Evolutionary conservation across 371 early-diverging fungal genomes (phyloP), one percentile per base, ranked within the genome.

Genomic region (Ordospora colligata): DNA sequence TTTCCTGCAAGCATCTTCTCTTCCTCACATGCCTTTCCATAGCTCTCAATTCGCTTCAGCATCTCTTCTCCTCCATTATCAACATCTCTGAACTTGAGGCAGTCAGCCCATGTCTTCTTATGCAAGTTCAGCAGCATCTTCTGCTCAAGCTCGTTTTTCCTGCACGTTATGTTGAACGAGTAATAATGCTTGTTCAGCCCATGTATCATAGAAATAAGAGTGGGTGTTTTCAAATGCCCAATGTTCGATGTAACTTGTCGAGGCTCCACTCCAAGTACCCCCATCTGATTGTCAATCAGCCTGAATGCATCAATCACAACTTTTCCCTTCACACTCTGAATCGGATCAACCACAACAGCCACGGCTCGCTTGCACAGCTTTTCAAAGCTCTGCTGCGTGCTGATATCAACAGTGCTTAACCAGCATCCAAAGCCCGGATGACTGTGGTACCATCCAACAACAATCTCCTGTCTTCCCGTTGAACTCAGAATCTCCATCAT

Each of bases 401-500:
- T 94, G 50, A 97, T 92, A 86, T 99, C 98, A 14, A 96, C 96
- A 77, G 91, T 94, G 12, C 95, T 95, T 27, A 99, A 88, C 99
- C 98, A 99, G 87, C 98, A 97, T 21, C 99, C 99, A 82, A 97
- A 99, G 66, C 98, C 99, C 27, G 99, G 99, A 86, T 99, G 99
- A 67, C 95, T 95, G 87, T 99, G 99, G 84, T 99, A 99, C 99
- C 99, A 99, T 17, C 99, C 99, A 19, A 99, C 97, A n/a, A 97
- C 98, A 87, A 92, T 92, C 83, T 99, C 98, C 17, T 93, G 91
- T 80, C 93, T 86, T 83, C 97, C 97, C 46, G 97, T 97, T 76
- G 94, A 93, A 86, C 94, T 95, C 75, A 99, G 87, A 93, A 96
- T 94, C 66, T 97, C 97, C 90, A 96, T 88, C 97, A 99, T 99